phyloP scores from a whole-genome alignment of 2,329 filamentous ascomycete genomes.

The Arthrobotrys sinensis region DNA sequence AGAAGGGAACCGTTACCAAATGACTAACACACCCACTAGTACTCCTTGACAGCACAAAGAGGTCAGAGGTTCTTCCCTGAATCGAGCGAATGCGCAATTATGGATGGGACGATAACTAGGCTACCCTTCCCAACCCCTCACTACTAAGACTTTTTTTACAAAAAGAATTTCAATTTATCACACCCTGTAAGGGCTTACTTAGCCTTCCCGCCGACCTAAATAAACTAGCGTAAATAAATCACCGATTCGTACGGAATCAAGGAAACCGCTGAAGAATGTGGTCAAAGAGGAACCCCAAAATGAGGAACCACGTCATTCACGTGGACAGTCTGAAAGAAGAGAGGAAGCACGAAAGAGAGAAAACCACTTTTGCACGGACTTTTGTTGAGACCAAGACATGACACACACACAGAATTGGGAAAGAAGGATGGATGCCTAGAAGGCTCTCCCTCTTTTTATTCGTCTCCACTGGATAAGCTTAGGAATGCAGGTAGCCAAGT shows the following conservation, averaged over 20 bases:
- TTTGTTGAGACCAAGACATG: background rate
- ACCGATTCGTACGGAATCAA: slow-evolving; percentile 16
- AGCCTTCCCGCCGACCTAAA: slow-evolving; percentile 6
- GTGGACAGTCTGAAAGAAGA: slow-evolving; percentile 7
- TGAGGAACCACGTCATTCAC: slow-evolving; percentile 29
- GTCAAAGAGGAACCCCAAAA: background rate
- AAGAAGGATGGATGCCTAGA: slow-evolving; percentile 31
- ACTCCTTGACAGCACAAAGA: background rate
- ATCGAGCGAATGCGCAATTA: no score
- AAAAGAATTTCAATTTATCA: slow-evolving; percentile 18
- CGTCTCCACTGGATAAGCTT: background rate
- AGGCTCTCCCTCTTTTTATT: background rate
- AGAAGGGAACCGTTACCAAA: background rate
- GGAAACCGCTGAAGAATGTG: slow-evolving; percentile 25
- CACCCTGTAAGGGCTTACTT: slow-evolving; percentile 24
- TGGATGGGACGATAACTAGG: slow-evolving; percentile 11
- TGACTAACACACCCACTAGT: background rate
- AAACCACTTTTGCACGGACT: background rate
- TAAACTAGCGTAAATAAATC: background rate
- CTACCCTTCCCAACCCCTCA: slow-evolving; percentile 13
- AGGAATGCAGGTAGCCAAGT: slow-evolving; percentile 35
- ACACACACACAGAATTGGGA: slow-evolving; percentile 11
- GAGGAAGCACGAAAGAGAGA: background rate
- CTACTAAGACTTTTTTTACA: background rate
- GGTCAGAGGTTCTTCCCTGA: background rate